Evolutionary conservation across 768 basidiomycete genomes (phyloP).

Genomic region (Piloderma croceum): DNA sequence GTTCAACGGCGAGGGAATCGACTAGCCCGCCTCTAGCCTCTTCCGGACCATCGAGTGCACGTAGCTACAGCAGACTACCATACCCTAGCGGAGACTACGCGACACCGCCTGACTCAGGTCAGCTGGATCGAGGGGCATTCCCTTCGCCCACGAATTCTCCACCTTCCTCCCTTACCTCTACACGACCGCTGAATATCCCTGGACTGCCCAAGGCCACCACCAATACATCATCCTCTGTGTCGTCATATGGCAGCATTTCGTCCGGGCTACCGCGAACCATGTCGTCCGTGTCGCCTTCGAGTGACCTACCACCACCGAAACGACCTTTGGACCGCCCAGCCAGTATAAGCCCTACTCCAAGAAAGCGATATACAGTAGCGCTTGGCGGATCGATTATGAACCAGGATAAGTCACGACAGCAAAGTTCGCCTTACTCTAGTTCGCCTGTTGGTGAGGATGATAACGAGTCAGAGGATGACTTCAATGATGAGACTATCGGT

Average conservation of each 20-base stretch:
- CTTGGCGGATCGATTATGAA: constrained; percentile 67
- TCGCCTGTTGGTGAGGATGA: constrained; percentile 24
- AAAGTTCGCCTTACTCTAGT: constrained; percentile 10
- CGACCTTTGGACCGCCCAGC: constrained; percentile 35
- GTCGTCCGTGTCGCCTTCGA: constrained; percentile 9
- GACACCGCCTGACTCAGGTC: constrained; percentile 47
- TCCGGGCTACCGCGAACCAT: no score
- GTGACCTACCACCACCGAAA: constrained; percentile 40
- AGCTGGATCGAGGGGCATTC: constrained; percentile 14
- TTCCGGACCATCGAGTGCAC: constrained; percentile 32
- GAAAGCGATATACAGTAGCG: constrained; percentile 84
- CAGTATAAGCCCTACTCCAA: constrained; percentile 57
- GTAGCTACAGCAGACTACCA: constrained; percentile 55
- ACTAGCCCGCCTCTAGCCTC: constrained; percentile 60
- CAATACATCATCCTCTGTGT: constrained; percentile 8
- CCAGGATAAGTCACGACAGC: constrained; percentile 14
- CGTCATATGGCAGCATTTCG: constrained; percentile 17
- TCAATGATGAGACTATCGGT: constrained; percentile 59
- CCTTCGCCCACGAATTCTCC: constrained; percentile 52
- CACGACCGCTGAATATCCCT: constrained; percentile 44
- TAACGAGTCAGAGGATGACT: constrained; percentile 25
- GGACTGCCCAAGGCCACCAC: constrained; percentile 32
- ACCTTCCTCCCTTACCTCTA: constrained; percentile 28
- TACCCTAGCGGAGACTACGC: constrained; percentile 84
- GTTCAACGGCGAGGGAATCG: constrained; percentile 51